A percentile compares a stretch with the other conserved stretches of the same genome.
Conservation (phyloP, 148 eudicot genomes). For the Gaultheria prostrata region DNA sequence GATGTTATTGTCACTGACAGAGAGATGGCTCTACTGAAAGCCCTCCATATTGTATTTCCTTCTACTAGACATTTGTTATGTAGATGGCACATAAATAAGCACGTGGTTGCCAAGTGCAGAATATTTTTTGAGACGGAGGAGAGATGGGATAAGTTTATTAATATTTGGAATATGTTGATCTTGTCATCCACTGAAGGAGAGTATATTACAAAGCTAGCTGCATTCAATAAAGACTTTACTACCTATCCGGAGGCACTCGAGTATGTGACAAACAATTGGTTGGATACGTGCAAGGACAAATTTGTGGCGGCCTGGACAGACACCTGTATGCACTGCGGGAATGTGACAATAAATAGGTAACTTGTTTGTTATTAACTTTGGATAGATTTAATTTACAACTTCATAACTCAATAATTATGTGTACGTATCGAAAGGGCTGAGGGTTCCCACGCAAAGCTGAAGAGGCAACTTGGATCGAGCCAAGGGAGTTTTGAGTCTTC, state of each 20-base stretch:
- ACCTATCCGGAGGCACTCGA: background rate
- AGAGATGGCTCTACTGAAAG: background rate
- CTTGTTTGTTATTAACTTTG: background rate
- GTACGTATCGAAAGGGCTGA: background rate
- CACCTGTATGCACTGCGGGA: background rate
- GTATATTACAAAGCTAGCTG: background rate
- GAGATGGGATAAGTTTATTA: background rate
- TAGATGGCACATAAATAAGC: background rate
- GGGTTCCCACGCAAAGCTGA: slow-evolving; percentile 4
- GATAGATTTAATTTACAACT: background rate
- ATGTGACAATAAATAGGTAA: background rate
- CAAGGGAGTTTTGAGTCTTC: background rate
- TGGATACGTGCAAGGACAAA: background rate
- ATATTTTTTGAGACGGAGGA: background rate
- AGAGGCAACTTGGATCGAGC: background rate
- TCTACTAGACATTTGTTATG: background rate
- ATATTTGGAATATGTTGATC: background rate
- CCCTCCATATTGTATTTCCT: background rate
- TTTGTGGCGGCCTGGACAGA: background rate
- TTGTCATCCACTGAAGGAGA: background rate
- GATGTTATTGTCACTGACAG: background rate
- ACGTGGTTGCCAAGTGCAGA: background rate
- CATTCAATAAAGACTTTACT: background rate
- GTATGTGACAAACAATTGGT: background rate
- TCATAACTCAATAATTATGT: background rate